Evolutionary conservation across 1,284 basidiomycete genomes (phyloP), one percentile per base, ranked within the genome.

Genomic region (Volvariella surrecta): DNA sequence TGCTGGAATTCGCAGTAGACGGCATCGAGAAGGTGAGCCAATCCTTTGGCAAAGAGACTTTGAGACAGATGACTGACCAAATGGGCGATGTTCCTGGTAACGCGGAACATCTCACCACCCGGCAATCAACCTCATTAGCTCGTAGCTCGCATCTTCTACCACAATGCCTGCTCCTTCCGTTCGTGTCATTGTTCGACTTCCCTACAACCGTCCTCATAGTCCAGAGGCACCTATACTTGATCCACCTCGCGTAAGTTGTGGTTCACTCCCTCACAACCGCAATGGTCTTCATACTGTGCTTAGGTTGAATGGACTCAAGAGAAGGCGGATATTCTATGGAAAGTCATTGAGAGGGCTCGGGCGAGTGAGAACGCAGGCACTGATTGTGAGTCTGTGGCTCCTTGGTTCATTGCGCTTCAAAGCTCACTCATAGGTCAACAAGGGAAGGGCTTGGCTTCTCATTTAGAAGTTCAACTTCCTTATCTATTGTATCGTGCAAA

Each of bases 401-500:
- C n/a, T 7, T n/a, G 15, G n/a, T 19, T 16, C 34, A 15, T n/a
- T 8, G 34, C 6, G n/a, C 34, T 35, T n/a, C 35, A 34, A 43
- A 32, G 28, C 49, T 47, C 16, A 19, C 32, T 42, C 31, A 35
- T 6, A 6, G 24, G 24, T 28, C 19, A 9, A 46, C 22, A 54
- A 89, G 86, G 86, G 86, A 86, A 84, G 59, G 82, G 75, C 30
- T 72, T 89, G 15, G 83, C 86, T 9, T 68, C 73, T n/a, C 84
- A 83, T 56, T 70, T 89, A 3, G 68, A 81, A 51, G 84, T 88
- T 1, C 86, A 87, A 2, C 61, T 89, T 2, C 87, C 86, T 0
- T 89, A 89, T 57, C 70, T 89, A 30, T 71, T 89, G 11, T 87
- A 87, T 54, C 74, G 87, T 18, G 83, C 84, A 8, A 82, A 87